Evolutionary conservation across 2,329 filamentous ascomycete genomes (phyloP).

Genomic region (Fusarium keratoplasticum): DNA sequence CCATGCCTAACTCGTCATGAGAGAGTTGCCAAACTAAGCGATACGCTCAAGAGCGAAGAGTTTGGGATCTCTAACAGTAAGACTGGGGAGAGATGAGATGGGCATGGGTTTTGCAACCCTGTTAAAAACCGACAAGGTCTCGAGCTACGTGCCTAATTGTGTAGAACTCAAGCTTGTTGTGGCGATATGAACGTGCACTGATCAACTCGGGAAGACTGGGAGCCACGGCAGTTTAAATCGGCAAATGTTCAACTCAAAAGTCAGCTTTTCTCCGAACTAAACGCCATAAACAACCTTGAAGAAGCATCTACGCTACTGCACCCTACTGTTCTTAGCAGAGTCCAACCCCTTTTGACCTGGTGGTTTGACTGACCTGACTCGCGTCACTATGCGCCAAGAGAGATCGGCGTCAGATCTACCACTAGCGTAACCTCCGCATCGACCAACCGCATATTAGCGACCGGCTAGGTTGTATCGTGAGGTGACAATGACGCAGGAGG

Average conservation of each 20-base stretch:
- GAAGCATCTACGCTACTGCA: not conserved
- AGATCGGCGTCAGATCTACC: not conserved
- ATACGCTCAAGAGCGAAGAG: not conserved
- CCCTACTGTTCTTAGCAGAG: not conserved
- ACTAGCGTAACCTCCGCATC: constrained; percentile 1
- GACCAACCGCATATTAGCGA: constrained; percentile 3
- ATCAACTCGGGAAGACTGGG: not conserved
- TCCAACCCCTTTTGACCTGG: not conserved
- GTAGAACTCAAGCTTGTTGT: not conserved
- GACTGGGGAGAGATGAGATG: not conserved
- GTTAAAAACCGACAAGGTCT: not conserved
- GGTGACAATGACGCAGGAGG: not conserved
- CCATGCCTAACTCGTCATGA: not conserved
- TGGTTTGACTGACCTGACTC: not conserved
- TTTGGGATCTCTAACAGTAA: not conserved
- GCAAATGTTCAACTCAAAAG: not conserved
- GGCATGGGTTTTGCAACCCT: not conserved
- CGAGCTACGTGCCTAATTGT: not conserved
- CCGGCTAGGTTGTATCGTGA: not conserved
- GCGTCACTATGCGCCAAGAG: not conserved
- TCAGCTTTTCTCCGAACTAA: not conserved
- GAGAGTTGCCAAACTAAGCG: not conserved
- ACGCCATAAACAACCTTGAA: not conserved
- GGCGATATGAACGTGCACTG: not conserved
- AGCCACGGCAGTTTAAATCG: not conserved